phyloP scores from a whole-genome alignment of 495 filamentous ascomycete genomes.

The Xylaria acuta region DNA sequence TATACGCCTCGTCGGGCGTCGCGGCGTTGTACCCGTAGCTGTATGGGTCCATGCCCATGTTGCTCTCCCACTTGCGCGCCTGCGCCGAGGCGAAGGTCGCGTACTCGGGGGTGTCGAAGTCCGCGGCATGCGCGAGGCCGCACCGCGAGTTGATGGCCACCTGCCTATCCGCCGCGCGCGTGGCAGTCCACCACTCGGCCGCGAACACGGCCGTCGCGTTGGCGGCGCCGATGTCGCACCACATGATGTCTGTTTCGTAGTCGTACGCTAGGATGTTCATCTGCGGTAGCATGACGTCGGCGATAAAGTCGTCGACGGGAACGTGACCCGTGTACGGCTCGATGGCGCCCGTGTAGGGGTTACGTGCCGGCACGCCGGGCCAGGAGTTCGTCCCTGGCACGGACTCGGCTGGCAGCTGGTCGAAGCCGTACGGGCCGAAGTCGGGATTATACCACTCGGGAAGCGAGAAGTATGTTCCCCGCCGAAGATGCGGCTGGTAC shows the following conservation, averaged over 20 bases:
- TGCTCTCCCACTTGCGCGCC: constrained; percentile 62
- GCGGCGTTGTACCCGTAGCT: constrained; percentile 63
- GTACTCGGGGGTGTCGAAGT: constrained; percentile 63
- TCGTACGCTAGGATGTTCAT: constrained; percentile 56
- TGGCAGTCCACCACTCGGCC: constrained; percentile 52
- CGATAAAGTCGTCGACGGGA: constrained; percentile 53
- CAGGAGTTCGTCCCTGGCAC: constrained; percentile 30
- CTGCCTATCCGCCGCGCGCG: constrained; percentile 47
- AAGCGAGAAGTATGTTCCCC: constrained; percentile 60
- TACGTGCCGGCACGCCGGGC: constrained; percentile 48
- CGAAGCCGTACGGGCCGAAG: constrained; percentile 52
- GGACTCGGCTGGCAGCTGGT: constrained; percentile 14
- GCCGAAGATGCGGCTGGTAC: constrained; percentile 57
- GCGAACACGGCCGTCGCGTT: constrained; percentile 59
- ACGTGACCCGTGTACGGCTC: constrained; percentile 59
- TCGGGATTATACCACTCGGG: constrained; percentile 65
- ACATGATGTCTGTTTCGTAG: constrained; percentile 62
- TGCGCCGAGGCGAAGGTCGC: constrained; percentile 53
- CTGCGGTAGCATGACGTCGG: constrained; percentile 57
- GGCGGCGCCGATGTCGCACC: constrained; percentile 61
- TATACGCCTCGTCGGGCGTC: constrained; percentile 53
- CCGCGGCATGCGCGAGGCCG: constrained; percentile 50
- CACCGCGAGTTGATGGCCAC: constrained; percentile 61
- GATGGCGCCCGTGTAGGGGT: constrained; percentile 55
- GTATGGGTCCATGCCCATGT: constrained; percentile 62